These are phyloP conservation scores for Echinosophora koreensis DNA, from an alignment of 306 rosid species.

Conservation along the genomic window DNA sequence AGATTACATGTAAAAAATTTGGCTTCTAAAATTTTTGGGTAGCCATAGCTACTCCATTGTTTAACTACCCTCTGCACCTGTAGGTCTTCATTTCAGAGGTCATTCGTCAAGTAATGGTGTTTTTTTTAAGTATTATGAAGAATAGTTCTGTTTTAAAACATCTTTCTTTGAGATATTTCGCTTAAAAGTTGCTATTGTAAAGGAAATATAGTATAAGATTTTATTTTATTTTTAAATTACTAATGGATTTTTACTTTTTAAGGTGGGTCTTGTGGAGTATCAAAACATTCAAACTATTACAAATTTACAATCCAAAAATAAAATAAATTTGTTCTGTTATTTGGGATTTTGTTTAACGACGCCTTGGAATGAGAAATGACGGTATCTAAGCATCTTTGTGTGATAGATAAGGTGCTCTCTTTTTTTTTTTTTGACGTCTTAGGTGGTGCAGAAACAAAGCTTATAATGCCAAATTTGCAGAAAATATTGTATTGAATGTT, in stretches of 20 bases:
- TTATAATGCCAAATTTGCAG: not conserved
- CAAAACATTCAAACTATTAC: not conserved
- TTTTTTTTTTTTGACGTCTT: too few relatives aligned
- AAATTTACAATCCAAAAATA: not conserved
- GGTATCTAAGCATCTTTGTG: not conserved
- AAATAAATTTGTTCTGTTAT: not conserved
- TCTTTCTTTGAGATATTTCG: not conserved
- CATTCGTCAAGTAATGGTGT: not conserved
- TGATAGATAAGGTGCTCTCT: not conserved
- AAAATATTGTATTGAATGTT: not conserved
- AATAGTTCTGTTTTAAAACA: not conserved
- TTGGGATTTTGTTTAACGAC: constrained; percentile 7
- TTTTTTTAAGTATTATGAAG: not conserved
- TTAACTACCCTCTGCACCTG: too few relatives aligned
- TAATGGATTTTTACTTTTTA: not conserved
- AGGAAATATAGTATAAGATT: not conserved
- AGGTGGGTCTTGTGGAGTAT: not conserved
- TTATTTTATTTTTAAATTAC: not conserved
- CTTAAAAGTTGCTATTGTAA: not conserved
- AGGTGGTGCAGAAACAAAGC: not conserved
- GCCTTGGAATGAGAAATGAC: not conserved
- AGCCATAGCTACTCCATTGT: too few relatives aligned
- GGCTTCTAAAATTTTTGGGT: too few relatives aligned
- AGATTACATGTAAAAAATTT: too few relatives aligned
- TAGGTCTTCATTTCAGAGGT: not conserved